phyloP scores from a whole-genome alignment of 2,329 filamentous ascomycete genomes.

The Ceratocystis colombiana region DNA sequence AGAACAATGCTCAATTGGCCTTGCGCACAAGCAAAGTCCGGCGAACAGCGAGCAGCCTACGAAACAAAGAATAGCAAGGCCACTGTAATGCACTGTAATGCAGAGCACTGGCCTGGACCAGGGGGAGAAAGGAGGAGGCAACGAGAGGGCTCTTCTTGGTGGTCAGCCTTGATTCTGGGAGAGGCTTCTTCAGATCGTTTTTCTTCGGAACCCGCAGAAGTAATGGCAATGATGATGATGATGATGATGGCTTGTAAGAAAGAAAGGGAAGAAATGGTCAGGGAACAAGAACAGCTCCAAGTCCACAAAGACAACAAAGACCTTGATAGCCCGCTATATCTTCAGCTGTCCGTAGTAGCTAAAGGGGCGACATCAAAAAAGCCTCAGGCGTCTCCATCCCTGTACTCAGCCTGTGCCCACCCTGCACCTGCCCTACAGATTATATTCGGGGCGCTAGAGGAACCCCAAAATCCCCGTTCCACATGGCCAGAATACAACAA shows the following conservation, averaged over 20 bases:
- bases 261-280: not conserved
- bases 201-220: not conserved
- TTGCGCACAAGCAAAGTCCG: constrained; percentile 1
- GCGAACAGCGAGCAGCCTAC: not conserved
- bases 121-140: constrained; percentile 7
- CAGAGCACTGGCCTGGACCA: constrained; percentile 12
- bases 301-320: not conserved
- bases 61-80: not conserved
- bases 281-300: no score
- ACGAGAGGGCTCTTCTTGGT: not conserved
- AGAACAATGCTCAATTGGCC: not conserved
- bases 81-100: constrained; percentile 15
- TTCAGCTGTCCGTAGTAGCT: not conserved
- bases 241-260: not conserved
- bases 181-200: not conserved
- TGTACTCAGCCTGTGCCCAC: not conserved
- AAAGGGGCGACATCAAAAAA: not conserved
- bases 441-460: not conserved
- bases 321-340: not conserved
- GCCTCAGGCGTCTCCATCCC: not conserved
- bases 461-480: not conserved
- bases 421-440: not conserved
- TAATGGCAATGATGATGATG: not conserved
- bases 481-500: not conserved
- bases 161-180: constrained; percentile 1